Base-by-base conservation (phyloP, 495 filamentous ascomycete genomes). In the Trichoderma erinaceum region DNA sequence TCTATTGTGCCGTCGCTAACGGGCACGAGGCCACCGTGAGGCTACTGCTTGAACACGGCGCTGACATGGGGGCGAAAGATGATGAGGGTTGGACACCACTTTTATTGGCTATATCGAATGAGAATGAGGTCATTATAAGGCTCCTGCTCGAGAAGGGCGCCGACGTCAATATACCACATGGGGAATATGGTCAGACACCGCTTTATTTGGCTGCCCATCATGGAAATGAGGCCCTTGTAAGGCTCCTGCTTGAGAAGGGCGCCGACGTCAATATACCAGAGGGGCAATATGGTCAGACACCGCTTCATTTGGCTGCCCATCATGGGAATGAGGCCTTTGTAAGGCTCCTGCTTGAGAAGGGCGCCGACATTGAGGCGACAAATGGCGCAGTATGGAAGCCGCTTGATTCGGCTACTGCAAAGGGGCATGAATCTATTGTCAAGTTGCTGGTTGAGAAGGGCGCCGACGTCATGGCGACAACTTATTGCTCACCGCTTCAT, bases 401-500 rank as follows among this genome's bases (percentile, higher is more conserved):
- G 23, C 27, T 64, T 5, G 0, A 3, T 2, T 18, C 16, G 4
- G 61, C 61, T 32, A 12, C 25, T 64, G 4, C 1, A 3, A 16
- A 35, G 2, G 61, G 61, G 13, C 21, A 29, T 41, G 25, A 32
- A 4, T 8, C 15, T 5, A 41, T 64, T 18, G 61, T 32, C 8
- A 8, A 3, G 21, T n/a, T 64, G 29, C 12, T 64, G 8, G 29
- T 64, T 41, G 61, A 64, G 5, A 64, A 41, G 10, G 61, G 61
- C 5, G 61, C 61, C 13, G 0, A 64, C 16, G 5, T 25, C 4
- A 13, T 10, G 10, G 50, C 56, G 35, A 63, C 67, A 12, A 2
- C 21, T 15, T 72, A 69, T 65, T 66, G 64, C 41, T 71, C 61
- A 56, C 73, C 75, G 29, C 66, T 75, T 25, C 58, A 74, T 43